Evolutionary conservation across 257 asterid genomes (phyloP).

Genomic region (Rauvolfia tetraphylla): DNA sequence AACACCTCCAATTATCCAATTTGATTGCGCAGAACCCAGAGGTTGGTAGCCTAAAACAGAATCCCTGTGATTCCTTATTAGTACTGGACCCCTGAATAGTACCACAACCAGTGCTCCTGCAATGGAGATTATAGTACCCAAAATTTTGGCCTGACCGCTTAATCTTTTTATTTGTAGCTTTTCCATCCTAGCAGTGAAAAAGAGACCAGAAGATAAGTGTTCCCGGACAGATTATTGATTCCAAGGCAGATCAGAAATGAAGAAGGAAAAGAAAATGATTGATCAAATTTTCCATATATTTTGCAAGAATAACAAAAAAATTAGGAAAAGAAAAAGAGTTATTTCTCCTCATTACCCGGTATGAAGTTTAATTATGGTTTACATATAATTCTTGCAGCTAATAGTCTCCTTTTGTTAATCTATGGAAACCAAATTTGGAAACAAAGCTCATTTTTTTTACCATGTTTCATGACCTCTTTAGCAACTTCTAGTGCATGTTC

Average conservation of each 20-base stretch:
- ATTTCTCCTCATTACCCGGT: background rate
- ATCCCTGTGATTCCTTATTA: conserved; percentile 23
- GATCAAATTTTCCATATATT: background rate
- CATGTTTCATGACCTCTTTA: too few species aligned
- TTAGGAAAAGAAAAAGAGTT: too few species aligned
- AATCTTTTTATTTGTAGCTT: conserved; percentile 48
- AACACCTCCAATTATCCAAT: conserved; percentile 73
- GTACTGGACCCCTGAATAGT: conserved; percentile 63
- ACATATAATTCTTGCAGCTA: too few species aligned
- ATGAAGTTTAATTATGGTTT: too few species aligned
- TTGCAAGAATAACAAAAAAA: background rate
- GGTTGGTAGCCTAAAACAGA: conserved; percentile 11
- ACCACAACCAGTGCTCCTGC: conserved; percentile 79
- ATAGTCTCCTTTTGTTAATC: background rate
- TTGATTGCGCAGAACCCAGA: conserved; percentile 37
- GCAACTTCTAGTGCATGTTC: too few species aligned
- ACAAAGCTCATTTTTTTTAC: background rate
- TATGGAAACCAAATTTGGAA: too few species aligned
- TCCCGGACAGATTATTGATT: background rate
- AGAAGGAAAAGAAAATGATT: background rate
- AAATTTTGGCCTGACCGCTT: conserved; percentile 61
- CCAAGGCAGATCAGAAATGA: too few species aligned
- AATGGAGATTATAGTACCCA: conserved; percentile 70
- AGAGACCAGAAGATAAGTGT: background rate
- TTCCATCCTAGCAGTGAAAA: conserved; percentile 57